Base-by-base conservation (phyloP, 2,329 filamentous ascomycete species). In the Fusarium musae region DNA sequence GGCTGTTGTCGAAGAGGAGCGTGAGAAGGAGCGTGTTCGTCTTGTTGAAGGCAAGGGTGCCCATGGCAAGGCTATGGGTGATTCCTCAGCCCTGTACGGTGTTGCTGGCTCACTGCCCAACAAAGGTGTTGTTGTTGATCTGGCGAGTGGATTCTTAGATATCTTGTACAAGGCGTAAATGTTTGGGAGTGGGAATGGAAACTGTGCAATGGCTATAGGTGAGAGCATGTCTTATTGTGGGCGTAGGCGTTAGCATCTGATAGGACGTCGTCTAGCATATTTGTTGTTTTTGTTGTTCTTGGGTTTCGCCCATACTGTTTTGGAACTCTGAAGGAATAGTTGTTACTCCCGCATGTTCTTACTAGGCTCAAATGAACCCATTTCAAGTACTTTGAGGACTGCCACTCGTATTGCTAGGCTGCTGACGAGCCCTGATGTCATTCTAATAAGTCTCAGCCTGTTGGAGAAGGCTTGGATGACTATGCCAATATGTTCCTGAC, bases 21-120 rank as follows among this genome's bases (percentile, higher is more conserved):
- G 92, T 74, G 94, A 96, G 80, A 94, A 94, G 85, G 93, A 95
- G 80, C 85, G 93, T 63, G 92, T 91, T 72, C 86, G 92, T 57
- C 85, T 90, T 47, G 91, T 90, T 3, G 91, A 94, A 83, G 92
- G 92, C 16, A 92, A 91, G 82, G 87, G 87, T 0, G 82, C 84
- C 37, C 88, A 91, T 82, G 91, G 90, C 40, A 90, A 91, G 80
- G 90, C 89, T 30, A 88, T 90, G 76, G 94, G 94, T 3, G 93
- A 97, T 80, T 91, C 94, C 19, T 93, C 94, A 3, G 95, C 95
- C 9, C 84, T 99, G 70, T 99, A 99, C 83, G 96, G 96, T 61
- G 95, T 99, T 64, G 96, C 96, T 1, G 96, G 96, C 10, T 97
- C 93, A 79, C 83, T 99, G 82, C 96, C 96, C 3, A 97, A 99